A percentile compares a stretch with the other conserved stretches of the same genome.
Conservation (phyloP, 2,329 filamentous ascomycete species). For the Penicillium griseofulvum region DNA sequence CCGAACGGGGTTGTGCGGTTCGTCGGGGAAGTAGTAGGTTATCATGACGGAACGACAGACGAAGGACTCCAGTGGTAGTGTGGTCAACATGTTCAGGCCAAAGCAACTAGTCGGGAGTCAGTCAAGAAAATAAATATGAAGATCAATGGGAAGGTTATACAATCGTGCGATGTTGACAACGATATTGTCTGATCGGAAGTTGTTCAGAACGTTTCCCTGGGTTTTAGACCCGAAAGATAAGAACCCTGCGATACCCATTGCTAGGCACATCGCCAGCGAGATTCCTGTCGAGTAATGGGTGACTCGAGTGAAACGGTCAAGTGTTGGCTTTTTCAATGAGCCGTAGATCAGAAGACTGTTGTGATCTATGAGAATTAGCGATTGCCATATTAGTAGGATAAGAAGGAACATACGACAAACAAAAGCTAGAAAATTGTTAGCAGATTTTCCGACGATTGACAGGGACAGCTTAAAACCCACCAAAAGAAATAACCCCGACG, state of each 20-base stretch:
- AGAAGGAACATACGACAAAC: constrained; percentile 58
- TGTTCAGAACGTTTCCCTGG: constrained; percentile 94
- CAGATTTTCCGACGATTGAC: background rate
- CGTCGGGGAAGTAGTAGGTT: constrained; percentile 71
- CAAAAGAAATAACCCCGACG: constrained; percentile 96
- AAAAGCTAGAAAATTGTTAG: constrained; percentile 53
- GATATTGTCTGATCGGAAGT: constrained; percentile 85
- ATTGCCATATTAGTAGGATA: background rate
- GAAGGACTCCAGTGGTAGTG: constrained; percentile 91
- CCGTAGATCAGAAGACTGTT: constrained; percentile 98
- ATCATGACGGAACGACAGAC: constrained; percentile 97
- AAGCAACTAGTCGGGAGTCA: constrained; percentile 62
- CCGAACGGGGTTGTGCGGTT: constrained; percentile 76
- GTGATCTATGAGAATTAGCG: constrained; percentile 59
- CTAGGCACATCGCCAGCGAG: constrained; percentile 86
- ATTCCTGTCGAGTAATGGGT: constrained; percentile 91
- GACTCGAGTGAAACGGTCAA: constrained; percentile 89
- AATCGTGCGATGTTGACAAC: constrained; percentile 94
- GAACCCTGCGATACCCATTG: constrained; percentile 86
- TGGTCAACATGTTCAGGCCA: constrained; percentile 97
- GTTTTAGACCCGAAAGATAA: constrained; percentile 90
- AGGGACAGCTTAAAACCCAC: constrained; percentile 49
- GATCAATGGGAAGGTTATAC: constrained; percentile 34
- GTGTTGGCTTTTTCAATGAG: constrained; percentile 86
- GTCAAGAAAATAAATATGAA: constrained; percentile 4